Percentiles rank a stretch among this genome's conserved stretches.
phyloP scores from a whole-genome alignment of 1,284 basidiomycete genomes.

The Ustilago hordei region DNA sequence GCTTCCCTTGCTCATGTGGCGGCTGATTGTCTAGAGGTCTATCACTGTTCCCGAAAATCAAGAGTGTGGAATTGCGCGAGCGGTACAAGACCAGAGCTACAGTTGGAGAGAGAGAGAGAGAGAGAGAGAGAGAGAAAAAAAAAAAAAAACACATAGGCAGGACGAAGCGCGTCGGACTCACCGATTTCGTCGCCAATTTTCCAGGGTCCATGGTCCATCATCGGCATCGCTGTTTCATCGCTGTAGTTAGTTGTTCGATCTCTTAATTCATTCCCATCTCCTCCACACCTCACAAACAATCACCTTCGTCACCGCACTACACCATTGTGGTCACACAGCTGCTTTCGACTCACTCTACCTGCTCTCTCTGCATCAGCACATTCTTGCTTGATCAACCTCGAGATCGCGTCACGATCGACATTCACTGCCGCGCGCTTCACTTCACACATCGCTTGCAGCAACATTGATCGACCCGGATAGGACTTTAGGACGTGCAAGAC shows the following conservation, averaged over 20 bases:
- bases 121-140: no score
- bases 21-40: not conserved
- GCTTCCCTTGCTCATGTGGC: constrained; percentile 4
- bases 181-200: constrained; percentile 35
- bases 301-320: constrained; percentile 2
- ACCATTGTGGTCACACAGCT: not conserved
- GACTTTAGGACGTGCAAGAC: not conserved
- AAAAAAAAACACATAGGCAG: not conserved
- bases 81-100: not conserved
- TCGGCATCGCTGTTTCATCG: constrained; percentile 11
- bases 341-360: not conserved
- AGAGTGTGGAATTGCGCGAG: not conserved
- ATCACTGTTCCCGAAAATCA: constrained; percentile 15
- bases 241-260: not conserved
- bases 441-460: not conserved
- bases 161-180: constrained; percentile 27
- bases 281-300: not conserved
- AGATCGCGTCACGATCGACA: constrained; percentile 5
- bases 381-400: not conserved
- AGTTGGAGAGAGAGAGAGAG: not conserved
- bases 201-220: constrained; percentile 38
- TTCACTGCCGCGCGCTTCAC: not conserved
- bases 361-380: not conserved
- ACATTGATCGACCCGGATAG: not conserved
- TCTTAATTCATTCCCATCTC: constrained; percentile 2